Base-by-base conservation (phyloP, 2,329 filamentous ascomycete species). In the Pseudogymnoascus sp. region DNA sequence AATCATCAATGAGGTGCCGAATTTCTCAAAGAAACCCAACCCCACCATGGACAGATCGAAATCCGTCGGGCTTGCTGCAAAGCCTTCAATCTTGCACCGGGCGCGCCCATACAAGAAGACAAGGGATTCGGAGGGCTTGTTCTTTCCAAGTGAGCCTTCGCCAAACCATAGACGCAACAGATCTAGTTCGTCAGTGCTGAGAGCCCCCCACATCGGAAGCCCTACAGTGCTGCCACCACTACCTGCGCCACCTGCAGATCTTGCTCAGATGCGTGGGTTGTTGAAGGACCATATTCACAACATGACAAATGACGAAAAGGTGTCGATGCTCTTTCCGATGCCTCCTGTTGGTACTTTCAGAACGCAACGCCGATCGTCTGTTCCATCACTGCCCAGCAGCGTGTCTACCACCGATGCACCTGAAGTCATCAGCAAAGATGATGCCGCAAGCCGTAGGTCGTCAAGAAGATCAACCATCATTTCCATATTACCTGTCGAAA, bases 281-380 rank as follows among this genome's bases (percentile, higher is more conserved):
- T 73, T 76, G 5, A 78, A 80, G 2, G 83, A 82, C 62, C 72
- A 81, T 63, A 82, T 80, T 2, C 79, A 78, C 70, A 84, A 80
- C 67, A 84, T 84, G 81, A 82, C 80, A 0, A 78, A 82, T 63
- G 75, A 83, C 59, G 82, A 84, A 66, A 84, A 84, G 68, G 81
- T 84, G 73, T 72, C 75, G 1, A 69, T 82, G 4, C 70, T 85
- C 22, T 82, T 81, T 64, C 74, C 78, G 3, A 69, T 71, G 6
- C 76, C 58, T 63, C 72, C 57, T 71, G 71, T 60, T 65, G 63
- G 60, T 61, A 65, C 38, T 59, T 64, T 61, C 63, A 60, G 71
- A 65, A 60, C 59, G 3, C 67, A 67, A 35, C 73, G 74, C 7
- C 73, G 73, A 61, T 77, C 76, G 3, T 75, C 75, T 2, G 74